Conservation (phyloP, 2,329 filamentous ascomycete genomes). For the Emydomyces testavorans region DNA sequence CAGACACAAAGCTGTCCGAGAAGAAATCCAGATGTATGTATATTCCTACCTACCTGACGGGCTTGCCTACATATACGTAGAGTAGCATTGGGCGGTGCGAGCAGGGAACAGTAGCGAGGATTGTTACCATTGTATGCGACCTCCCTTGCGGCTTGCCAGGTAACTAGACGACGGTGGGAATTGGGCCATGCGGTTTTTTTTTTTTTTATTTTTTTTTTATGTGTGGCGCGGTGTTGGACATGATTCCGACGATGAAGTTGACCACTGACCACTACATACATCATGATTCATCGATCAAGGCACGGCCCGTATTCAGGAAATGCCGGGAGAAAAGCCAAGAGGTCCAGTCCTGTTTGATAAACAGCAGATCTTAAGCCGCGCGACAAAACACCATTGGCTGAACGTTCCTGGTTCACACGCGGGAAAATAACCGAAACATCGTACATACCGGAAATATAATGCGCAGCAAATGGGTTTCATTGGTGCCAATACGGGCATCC, state of each 20-base stretch:
- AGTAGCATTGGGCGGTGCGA: conserved; percentile 1
- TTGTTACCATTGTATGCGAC: conserved; percentile 4
- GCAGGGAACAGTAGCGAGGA: conserved; percentile 7
- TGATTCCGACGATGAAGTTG: neutral
- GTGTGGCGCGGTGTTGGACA: neutral
- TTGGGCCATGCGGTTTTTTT: neutral
- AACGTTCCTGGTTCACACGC: neutral
- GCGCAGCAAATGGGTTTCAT: neutral
- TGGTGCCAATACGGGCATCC: too few species aligned
- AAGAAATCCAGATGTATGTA: too few species aligned
- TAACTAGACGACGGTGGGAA: neutral
- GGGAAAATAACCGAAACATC: conserved; percentile 5
- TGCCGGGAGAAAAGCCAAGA: too few species aligned
- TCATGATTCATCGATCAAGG: too few species aligned
- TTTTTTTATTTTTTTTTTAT: too few species aligned
- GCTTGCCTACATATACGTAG: too few species aligned
- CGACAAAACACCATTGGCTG: too few species aligned
- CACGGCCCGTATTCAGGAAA: too few species aligned
- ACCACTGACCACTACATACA: too few species aligned
- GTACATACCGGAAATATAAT: neutral
- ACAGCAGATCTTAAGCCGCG: neutral
- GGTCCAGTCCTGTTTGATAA: too few species aligned
- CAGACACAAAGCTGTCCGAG: too few species aligned
- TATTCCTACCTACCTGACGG: too few species aligned
- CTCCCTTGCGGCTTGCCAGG: neutral